phyloP scores from a whole-genome alignment of 176 grass and related monocot species.

The Triticum timopheevii region DNA sequence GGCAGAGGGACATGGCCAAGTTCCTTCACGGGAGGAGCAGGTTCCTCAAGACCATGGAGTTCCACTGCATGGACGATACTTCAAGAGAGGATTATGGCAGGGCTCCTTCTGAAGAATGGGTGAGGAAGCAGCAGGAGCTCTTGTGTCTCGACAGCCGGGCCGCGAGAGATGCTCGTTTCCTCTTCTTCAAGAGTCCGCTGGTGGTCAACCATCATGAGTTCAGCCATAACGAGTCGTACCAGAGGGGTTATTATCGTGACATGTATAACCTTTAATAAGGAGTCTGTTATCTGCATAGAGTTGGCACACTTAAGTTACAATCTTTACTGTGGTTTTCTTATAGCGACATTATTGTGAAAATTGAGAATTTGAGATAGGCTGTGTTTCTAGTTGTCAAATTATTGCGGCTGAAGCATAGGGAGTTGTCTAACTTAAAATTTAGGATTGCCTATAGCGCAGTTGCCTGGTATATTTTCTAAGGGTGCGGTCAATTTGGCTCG shows the following conservation, averaged over 20 bases:
- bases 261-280: constrained; percentile 1
- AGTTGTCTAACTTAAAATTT: neutral
- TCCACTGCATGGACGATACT: constrained; percentile 11
- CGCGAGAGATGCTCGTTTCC: constrained; percentile 8
- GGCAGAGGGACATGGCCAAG: constrained; percentile 38
- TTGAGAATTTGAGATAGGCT: neutral
- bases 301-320: neutral
- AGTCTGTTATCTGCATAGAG: neutral
- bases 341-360: neutral
- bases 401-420: neutral
- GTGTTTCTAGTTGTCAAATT: neutral
- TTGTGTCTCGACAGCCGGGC: constrained; percentile 26
- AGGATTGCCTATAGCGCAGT: neutral
- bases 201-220: neutral
- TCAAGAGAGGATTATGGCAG: neutral
- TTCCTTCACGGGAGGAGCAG: constrained; percentile 31
- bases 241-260: neutral
- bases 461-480: neutral
- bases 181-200: constrained; percentile 18
- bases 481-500: neutral
- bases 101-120: neutral
- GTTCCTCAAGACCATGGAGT: constrained; percentile 35
- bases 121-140: constrained; percentile 18
- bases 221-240: neutral
- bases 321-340: neutral